Evolutionary conservation across 148 eudicot genomes (phyloP).

Genomic region (Oxyria digyna): DNA sequence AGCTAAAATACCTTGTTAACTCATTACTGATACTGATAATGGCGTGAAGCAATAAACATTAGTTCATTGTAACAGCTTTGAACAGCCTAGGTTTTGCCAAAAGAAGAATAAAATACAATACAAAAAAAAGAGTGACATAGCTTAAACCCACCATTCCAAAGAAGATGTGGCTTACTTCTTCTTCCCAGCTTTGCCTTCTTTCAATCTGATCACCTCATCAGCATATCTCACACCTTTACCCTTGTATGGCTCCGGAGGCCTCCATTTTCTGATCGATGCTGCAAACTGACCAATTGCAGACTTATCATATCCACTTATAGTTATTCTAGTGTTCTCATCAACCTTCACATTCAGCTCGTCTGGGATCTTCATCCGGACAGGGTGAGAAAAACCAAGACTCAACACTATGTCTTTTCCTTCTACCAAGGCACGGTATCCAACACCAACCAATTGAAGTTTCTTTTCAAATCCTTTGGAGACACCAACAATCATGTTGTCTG

Average conservation of each 20-base stretch:
- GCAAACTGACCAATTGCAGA: constrained; percentile 80
- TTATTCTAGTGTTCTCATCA: constrained; percentile 69
- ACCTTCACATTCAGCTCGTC: constrained; percentile 58
- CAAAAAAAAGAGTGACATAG: background rate
- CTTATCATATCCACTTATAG: constrained; percentile 70
- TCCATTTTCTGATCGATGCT: constrained; percentile 80
- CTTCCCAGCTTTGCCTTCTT: constrained; percentile 98
- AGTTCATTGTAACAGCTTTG: background rate
- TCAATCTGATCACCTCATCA: constrained; percentile 68
- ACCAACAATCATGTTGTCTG: constrained; percentile 85
- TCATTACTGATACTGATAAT: background rate
- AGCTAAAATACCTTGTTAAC: background rate
- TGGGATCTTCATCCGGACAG: constrained; percentile 68
- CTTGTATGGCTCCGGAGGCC: constrained; percentile 97
- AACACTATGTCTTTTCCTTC: constrained; percentile 72
- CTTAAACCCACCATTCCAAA: background rate
- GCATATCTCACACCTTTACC: constrained; percentile 89
- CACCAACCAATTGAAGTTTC: constrained; percentile 72
- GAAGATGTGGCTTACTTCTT: constrained; percentile 37
- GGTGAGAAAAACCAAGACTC: constrained; percentile 87
- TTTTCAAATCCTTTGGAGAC: constrained; percentile 90
- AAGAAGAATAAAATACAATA: background rate
- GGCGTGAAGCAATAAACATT: background rate
- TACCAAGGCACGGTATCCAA: constrained; percentile 79
- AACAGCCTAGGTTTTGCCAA: background rate